Evolutionary conservation across 1,284 basidiomycete species (phyloP).

Genomic region (Apiotrichum akiyoshidainum): DNA sequence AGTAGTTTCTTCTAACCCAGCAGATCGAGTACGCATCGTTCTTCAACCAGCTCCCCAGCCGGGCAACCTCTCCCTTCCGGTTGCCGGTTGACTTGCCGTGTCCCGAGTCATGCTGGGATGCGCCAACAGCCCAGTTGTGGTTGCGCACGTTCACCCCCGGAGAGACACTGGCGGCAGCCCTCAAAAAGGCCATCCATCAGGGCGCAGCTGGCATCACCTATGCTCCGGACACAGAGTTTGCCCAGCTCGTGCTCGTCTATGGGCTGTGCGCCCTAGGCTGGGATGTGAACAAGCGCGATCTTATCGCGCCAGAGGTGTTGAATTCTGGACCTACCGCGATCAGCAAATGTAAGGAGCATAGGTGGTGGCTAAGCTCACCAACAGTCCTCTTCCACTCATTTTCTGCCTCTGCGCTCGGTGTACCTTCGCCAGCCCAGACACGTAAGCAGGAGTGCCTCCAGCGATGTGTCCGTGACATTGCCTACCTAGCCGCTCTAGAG

Average conservation of each 20-base stretch:
- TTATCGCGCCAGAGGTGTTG: slow-evolving; percentile 8
- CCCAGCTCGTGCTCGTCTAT: slow-evolving; percentile 8
- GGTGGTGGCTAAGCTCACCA: background rate
- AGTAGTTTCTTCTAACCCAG: background rate
- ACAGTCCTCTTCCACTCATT: slow-evolving; percentile 3
- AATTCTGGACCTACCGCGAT: background rate
- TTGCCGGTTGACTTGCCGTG: slow-evolving; percentile 9
- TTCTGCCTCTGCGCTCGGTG: background rate
- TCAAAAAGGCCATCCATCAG: slow-evolving; percentile 1
- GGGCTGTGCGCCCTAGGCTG: slow-evolving; percentile 9
- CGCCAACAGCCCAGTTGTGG: slow-evolving; percentile 4
- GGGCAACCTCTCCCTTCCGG: slow-evolving; percentile 8
- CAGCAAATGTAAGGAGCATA: background rate
- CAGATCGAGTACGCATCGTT: slow-evolving; percentile 14
- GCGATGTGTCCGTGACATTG: slow-evolving; percentile 1
- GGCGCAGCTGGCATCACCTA: background rate
- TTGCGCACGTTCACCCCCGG: background rate
- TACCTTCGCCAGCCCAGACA: background rate
- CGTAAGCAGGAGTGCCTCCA: slow-evolving; percentile 5
- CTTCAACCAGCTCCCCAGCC: slow-evolving; percentile 10
- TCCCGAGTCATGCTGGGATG: slow-evolving; percentile 10
- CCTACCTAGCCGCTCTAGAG: slow-evolving; percentile 2
- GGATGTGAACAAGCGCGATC: slow-evolving; percentile 11
- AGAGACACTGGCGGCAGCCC: slow-evolving; percentile 9
- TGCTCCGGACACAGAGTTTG: slow-evolving; percentile 8